Evolutionary conservation across 2,329 filamentous ascomycete genomes (phyloP), one percentile per base, ranked within the genome.

Genomic region (Dichotomopilus funicola): DNA sequence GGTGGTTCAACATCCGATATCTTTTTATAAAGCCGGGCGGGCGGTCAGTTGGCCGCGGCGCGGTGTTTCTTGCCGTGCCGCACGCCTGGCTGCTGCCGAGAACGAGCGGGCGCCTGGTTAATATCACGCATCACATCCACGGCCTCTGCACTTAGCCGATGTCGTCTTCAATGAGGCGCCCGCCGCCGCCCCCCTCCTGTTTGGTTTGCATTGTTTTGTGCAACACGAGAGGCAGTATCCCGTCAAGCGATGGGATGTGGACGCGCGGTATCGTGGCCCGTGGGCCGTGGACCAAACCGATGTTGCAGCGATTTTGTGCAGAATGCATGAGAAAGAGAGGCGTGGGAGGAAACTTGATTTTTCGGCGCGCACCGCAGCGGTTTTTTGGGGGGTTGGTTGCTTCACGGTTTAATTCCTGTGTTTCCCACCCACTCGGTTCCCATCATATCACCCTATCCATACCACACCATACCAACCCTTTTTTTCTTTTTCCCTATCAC

Each of bases 61-160:
- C 19, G 19, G 19, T 27, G 19, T 27, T 27, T 27, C 19, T 27
- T 27, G 19, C 19, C 43, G 54, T 37, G 57, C 54, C 54, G 53
- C 57, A 51, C 45, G 34, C 49, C 41, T 48, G 35, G 40, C 19
- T 27, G 19, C 19, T 27, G 19, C 19, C 19, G 19, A 27, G 19
- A 27, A 27, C 3, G 19, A 27, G 19, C 59, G 51, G 50, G 56
- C 50, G 47, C 51, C 36, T 45, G 27, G 43, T 19, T 27, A 27
- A 27, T 27, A 27, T 27, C 19, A 27, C 19, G 19, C 19, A 27
- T 27, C 19, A 27, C 19, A 27, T 27, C 19, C 19, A 27, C 19
- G 19, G 19, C 19, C 19, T 27, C 19, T 27, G 19, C 19, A 27
- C 19, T 27, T 27, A 27, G 19, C 19, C 19, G 19, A 27, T n/a